Conservation (phyloP, 2,329 filamentous ascomycete genomes). For the Thielaviopsis ethacetica region DNA sequence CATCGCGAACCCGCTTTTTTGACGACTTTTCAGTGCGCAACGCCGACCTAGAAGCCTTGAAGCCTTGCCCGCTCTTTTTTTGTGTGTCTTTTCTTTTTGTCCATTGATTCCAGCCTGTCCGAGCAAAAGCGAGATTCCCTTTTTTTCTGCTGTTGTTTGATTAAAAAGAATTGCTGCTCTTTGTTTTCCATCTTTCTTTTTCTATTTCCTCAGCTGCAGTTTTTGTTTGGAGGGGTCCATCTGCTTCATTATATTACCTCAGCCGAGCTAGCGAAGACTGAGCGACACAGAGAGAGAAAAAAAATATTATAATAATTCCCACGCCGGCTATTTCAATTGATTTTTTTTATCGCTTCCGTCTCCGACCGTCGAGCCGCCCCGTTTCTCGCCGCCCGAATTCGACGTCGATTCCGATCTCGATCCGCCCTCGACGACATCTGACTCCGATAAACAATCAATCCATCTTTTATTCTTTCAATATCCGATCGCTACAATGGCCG, state of each 20-base stretch:
- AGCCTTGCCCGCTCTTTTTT: not conserved
- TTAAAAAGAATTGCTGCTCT: not conserved
- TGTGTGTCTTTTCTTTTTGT: not conserved
- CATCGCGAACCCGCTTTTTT: not conserved
- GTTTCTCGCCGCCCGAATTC: not conserved
- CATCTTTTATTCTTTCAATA: too few relatives aligned
- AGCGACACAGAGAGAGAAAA: too few relatives aligned
- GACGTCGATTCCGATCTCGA: not conserved
- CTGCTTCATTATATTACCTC: not conserved
- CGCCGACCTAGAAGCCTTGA: not conserved
- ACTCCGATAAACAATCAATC: too few relatives aligned
- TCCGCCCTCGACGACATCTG: not conserved
- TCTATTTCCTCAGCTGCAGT: not conserved
- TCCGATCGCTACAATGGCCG: constrained; percentile 29
- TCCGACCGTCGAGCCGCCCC: not conserved
- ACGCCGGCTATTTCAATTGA: not conserved
- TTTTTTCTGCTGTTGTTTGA: not conserved
- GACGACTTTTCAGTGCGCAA: not conserved
- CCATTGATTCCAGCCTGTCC: not conserved
- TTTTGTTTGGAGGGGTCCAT: not conserved
- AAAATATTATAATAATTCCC: not conserved
- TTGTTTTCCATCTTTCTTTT: not conserved
- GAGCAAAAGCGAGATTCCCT: not conserved
- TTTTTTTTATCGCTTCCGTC: not conserved
- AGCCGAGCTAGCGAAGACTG: not conserved